Evolutionary conservation across 805 yeast genomes (phyloP), one percentile per base, ranked within the genome.

Genomic region (Cyberlindnera mycetangii): DNA sequence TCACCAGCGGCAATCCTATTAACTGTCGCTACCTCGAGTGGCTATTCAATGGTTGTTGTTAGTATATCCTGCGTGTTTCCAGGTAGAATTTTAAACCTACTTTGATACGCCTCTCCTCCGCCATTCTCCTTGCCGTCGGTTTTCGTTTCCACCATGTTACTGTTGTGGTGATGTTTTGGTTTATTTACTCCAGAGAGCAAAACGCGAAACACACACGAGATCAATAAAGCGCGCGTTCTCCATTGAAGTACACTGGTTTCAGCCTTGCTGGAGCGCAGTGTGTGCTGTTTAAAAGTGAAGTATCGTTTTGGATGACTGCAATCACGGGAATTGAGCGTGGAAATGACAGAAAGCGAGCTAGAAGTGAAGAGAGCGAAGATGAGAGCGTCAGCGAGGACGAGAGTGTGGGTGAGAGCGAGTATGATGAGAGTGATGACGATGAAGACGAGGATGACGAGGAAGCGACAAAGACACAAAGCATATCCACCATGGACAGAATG

Each of bases 1-100:
- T 93, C 98, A 0, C 99, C 99, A 1, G 99, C 99, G 0, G 99
- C 99, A 21, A 93, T 93, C 49, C 83, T 78, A 62, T 89, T 90
- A 39, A 93, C 86, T 17, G 90, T 97, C 3, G 78, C 62, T 14
- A 68, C 68, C 36, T 84, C 93, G 19, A 92, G 73, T 15, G 77
- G 67, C 65, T 69, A 14, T 3, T 9, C 5, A 22, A 24, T 14
- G 32, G 15, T 4, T 9, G 21, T 21, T 33, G 45, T 47, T 38
- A 47, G 46, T 37, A 28, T 27, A 5, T 7, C 4, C 12, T 25
- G 10, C 12, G 12, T 25, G n/a, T 25, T n/a, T n/a, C n/a, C n/a
- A n/a, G n/a, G n/a, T n/a, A n/a, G 27, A 19, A n/a, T 18, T n/a
- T 12, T 10, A 22, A 22, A 39, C 51, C 27, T 32, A 43, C 43